A percentile compares a stretch with the other conserved stretches of the same genome.
phyloP scores from a whole-genome alignment of 305 asterid genomes.

The Solanum hybrid region DNA sequence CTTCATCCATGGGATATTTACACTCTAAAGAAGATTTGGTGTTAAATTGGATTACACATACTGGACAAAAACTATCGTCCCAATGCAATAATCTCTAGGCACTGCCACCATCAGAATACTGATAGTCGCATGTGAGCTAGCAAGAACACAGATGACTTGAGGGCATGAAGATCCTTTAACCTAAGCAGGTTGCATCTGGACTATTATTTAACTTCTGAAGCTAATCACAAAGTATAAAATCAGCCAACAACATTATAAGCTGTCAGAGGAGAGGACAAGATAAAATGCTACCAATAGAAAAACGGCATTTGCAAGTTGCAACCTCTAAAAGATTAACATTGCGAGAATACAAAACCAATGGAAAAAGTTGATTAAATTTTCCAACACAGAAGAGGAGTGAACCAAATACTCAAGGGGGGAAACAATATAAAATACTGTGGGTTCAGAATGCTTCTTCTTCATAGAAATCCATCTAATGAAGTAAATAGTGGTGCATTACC shows the following conservation, averaged over 20 bases:
- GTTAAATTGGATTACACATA: background rate
- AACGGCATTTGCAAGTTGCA: background rate
- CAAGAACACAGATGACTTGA: background rate
- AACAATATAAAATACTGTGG: background rate
- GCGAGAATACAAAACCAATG: background rate
- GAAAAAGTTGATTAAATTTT: background rate
- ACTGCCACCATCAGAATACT: background rate
- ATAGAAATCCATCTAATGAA: background rate
- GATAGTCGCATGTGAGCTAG: background rate
- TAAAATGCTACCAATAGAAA: background rate
- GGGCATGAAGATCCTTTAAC: background rate
- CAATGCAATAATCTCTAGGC: background rate
- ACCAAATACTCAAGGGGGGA: background rate
- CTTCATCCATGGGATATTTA: background rate
- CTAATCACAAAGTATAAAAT: background rate
- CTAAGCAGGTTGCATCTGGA: background rate
- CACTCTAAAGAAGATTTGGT: background rate
- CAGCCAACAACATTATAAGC: background rate
- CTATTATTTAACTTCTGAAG: background rate
- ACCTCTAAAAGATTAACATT: background rate
- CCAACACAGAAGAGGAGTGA: background rate
- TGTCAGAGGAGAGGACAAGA: background rate
- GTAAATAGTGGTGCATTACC: conserved; percentile 25
- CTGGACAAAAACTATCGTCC: background rate
- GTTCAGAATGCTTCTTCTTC: background rate